Evolutionary conservation across 768 basidiomycete species (phyloP).

Genomic region (Leccinum broughii): DNA sequence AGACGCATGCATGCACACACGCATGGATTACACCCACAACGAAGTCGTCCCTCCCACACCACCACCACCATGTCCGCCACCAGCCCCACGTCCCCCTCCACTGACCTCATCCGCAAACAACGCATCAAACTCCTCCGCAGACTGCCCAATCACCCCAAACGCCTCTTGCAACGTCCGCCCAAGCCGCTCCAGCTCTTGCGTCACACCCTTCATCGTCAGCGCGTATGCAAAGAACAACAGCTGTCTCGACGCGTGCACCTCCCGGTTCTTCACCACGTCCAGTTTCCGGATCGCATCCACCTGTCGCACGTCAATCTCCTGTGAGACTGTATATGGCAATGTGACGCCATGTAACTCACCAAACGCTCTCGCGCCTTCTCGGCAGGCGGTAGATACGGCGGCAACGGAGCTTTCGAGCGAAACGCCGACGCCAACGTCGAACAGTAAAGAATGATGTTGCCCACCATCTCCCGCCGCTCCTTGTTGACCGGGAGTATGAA

Average conservation of each 20-base stretch:
- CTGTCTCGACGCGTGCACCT: constrained; percentile 79
- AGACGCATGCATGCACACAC: not conserved
- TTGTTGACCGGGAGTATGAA: constrained; percentile 90
- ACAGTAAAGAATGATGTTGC: constrained; percentile 90
- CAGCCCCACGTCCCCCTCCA: not conserved
- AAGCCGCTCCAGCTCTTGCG: constrained; percentile 80
- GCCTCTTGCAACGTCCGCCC: constrained; percentile 82
- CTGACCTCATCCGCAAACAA: constrained; percentile 49
- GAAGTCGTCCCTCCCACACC: not conserved
- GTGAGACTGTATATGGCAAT: not conserved
- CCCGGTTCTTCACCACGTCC: constrained; percentile 84
- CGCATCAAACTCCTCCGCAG: constrained; percentile 77
- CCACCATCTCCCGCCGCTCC: constrained; percentile 91
- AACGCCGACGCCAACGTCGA: constrained; percentile 79
- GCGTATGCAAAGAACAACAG: constrained; percentile 94
- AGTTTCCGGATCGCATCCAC: constrained; percentile 81
- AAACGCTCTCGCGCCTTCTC: constrained; percentile 80
- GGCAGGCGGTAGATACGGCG: constrained; percentile 93
- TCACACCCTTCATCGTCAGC: constrained; percentile 92
- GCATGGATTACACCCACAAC: constrained; percentile 18
- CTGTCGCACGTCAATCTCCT: constrained; percentile 34
- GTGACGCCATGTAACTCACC: constrained; percentile 42
- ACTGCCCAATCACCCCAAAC: constrained; percentile 91
- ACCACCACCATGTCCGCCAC: not conserved
- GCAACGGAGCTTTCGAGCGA: constrained; percentile 86